A percentile compares a stretch with the other conserved stretches of the same genome.
Evolutionary conservation across 768 basidiomycete species (phyloP).

Genomic region (Leccinum imitatum): DNA sequence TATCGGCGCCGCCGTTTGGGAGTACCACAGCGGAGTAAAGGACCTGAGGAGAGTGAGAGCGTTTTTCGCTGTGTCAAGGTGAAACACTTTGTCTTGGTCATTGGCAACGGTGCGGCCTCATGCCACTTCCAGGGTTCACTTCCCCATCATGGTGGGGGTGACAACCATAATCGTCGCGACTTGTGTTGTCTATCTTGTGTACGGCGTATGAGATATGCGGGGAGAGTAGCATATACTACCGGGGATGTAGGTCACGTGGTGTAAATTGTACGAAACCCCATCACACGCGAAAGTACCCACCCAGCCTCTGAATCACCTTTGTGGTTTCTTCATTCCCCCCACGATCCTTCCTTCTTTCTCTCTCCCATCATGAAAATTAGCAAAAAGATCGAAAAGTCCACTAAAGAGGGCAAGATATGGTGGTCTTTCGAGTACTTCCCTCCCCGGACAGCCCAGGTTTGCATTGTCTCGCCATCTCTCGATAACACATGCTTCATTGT

Average conservation of each 20-base stretch:
- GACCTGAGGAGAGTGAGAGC: conserved; percentile 59
- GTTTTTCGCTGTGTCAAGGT: conserved; percentile 60
- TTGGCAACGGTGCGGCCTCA: conserved; percentile 3
- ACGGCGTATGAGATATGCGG: conserved; percentile 16
- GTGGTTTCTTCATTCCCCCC: conserved; percentile 13
- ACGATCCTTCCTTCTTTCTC: conserved; percentile 26
- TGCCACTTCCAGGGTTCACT: conserved; percentile 43
- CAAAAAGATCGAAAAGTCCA: conserved; percentile 85
- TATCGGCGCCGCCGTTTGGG: conserved; percentile 60
- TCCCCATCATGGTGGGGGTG: conserved; percentile 51
- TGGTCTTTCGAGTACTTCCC: conserved; percentile 99
- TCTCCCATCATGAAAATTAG: conserved; percentile 79
- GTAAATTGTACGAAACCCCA: background rate
- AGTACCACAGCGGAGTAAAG: conserved; percentile 58
- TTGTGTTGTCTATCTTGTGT: conserved; percentile 48
- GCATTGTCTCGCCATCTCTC: conserved; percentile 12
- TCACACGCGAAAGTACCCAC: conserved; percentile 29
- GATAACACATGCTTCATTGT: conserved; percentile 1
- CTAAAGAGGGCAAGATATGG: conserved; percentile 85
- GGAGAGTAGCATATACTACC: background rate
- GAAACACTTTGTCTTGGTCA: conserved; percentile 23
- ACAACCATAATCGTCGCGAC: conserved; percentile 49
- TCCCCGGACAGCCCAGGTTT: conserved; percentile 89
- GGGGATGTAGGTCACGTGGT: conserved; percentile 22
- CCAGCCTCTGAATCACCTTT: conserved; percentile 8